Base-by-base conservation (phyloP, 257 asterid species). In the Przewalskia tangutica region DNA sequence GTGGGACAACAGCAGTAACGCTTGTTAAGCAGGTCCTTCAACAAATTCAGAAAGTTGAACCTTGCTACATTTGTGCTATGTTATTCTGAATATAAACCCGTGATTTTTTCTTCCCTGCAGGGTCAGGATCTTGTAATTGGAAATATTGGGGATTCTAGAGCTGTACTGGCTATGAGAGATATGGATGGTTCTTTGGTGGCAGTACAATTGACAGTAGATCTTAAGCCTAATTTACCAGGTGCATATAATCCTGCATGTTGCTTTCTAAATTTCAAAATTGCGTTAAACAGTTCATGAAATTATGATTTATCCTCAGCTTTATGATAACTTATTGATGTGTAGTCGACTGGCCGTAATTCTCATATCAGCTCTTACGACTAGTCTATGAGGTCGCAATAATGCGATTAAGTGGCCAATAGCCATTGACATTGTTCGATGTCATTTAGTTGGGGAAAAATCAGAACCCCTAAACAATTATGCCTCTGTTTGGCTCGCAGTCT, bases 61-160 rank as follows among this genome's bases (percentile, higher is more conserved):
- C 44, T 23, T 10, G 27, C 14, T 18, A 5, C 54, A n/a, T 4
- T 18, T 51, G 65, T 56, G 36, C 34, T 76, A 44, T 54, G 32
- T 5, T 38, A n/a, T 14, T 32, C 17, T 17, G 42, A 51, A 50
- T 20, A 12, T 44, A 17, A 48, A 38, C 34, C 42, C 10, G 42
- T 78, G 16, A 38, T 6, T 13, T 23, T 32, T 34, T 46, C 44
- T 48, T 48, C 13, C 18, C 27, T 42, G 23, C 17, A 78, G 81
- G 81, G 81, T 56, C 68, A 78, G 53, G 62, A 58, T 23, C 59
- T 78, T 6, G 42, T 55, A 54, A 59, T 78, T 78, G 81, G 68
- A 12, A 78, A 78, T 34, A 16, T 78, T 78, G 81, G 81, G 12
- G 81, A 78, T 17, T 78, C 81, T 12, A 63, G 81, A 54, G 81